Percentiles rank a stretch among this genome's conserved stretches.
Evolutionary conservation across 169 alveolate genomes (phyloP).

Genomic region (Perkinsus chesapeaki): DNA sequence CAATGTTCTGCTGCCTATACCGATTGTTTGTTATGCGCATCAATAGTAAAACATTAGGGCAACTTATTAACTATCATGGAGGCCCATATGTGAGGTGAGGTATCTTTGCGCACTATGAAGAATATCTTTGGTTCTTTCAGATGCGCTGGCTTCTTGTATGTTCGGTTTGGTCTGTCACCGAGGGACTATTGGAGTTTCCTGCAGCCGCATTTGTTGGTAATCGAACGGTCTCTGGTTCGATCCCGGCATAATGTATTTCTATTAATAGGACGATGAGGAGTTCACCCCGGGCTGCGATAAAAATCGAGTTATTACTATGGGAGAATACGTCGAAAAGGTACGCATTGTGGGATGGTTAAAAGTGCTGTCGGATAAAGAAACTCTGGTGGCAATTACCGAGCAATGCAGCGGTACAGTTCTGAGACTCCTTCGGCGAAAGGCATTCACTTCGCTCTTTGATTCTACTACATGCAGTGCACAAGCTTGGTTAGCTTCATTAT

Average conservation of each 20-base stretch:
- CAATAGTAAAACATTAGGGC: neutral
- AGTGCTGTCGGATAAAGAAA: no score
- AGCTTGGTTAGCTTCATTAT: no score
- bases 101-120: neutral
- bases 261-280: neutral
- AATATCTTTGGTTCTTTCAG: neutral
- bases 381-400: no score
- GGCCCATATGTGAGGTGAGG: neutral
- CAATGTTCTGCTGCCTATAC: neutral
- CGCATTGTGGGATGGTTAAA: no score
- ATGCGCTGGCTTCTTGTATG: neutral
- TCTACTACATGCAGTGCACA: no score
- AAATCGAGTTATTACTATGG: neutral
- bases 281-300: neutral
- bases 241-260: neutral
- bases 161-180: neutral
- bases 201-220: neutral
- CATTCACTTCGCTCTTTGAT: no score
- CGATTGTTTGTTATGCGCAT: neutral
- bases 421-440: no score
- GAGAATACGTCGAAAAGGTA: neutral
- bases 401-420: no score
- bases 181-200: neutral
- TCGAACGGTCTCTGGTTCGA: neutral
- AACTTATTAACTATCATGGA: neutral